A percentile compares a stretch with the other conserved stretches of the same genome.
phyloP scores from a whole-genome alignment of 208 protist species.

The Trypanosoma caninum region DNA sequence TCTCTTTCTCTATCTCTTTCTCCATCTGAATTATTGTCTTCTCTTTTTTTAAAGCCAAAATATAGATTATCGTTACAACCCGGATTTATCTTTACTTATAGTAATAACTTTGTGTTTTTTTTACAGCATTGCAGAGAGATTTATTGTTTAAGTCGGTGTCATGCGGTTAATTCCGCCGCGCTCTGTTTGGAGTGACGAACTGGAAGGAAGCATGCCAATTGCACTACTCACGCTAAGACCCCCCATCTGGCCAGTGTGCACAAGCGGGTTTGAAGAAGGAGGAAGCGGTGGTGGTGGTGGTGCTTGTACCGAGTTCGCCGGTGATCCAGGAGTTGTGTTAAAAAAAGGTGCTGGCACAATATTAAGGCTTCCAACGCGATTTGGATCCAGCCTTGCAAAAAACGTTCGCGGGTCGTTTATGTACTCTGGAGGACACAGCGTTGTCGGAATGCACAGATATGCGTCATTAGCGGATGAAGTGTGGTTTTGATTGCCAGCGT shows the following conservation, averaged over 20 bases:
- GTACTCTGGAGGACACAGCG: constrained; percentile 48
- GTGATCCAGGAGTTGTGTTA: constrained; percentile 7
- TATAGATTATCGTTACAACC: too few species aligned
- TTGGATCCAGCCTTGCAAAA: constrained; percentile 46
- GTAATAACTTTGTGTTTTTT: too few species aligned
- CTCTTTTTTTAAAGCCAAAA: too few species aligned
- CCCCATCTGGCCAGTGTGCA: neutral
- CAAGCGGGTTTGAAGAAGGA: neutral
- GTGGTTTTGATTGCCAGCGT: too few species aligned
- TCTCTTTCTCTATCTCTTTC: too few species aligned
- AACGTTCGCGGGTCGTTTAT: constrained; percentile 56
- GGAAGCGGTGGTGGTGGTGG: constrained; percentile 13
- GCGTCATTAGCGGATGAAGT: constrained; percentile 9
- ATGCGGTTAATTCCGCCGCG: neutral
- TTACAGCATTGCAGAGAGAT: too few species aligned
- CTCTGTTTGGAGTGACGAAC: constrained; percentile 17
- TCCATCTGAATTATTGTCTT: too few species aligned
- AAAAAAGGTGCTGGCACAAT: constrained; percentile 20
- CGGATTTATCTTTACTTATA: too few species aligned
- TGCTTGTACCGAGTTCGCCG: constrained; percentile 3
- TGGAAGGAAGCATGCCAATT: constrained; percentile 1
- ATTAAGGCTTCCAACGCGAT: constrained; percentile 33
- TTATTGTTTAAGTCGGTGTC: neutral
- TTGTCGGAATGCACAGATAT: constrained; percentile 63
- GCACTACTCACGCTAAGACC: neutral